Evolutionary conservation across 371 early-diverging fungal genomes (phyloP).

Genomic region (Circinella umbellata): DNA sequence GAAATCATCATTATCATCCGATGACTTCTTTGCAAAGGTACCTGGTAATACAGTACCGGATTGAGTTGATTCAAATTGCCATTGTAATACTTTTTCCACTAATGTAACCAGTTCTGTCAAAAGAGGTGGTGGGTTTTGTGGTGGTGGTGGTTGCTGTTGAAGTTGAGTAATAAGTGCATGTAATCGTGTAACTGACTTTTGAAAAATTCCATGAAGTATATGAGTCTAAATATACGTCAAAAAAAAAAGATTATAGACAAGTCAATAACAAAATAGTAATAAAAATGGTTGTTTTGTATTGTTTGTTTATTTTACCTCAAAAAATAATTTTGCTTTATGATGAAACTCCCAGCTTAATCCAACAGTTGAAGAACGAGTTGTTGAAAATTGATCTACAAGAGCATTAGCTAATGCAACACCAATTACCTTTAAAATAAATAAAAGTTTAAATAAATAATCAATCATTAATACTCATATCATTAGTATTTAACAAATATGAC

Average conservation of each 20-base stretch:
- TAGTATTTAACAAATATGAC: too few relatives aligned
- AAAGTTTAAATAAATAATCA: too few relatives aligned
- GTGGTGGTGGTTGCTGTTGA: slow-evolving; percentile 15
- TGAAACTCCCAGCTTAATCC: slow-evolving; percentile 77
- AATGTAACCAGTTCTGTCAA: slow-evolving; percentile 52
- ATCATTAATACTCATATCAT: not conserved
- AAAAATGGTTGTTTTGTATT: too few relatives aligned
- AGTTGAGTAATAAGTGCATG: slow-evolving; percentile 40
- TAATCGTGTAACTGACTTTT: slow-evolving; percentile 37
- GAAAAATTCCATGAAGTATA: slow-evolving; percentile 37
- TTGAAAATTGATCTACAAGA: slow-evolving; percentile 71
- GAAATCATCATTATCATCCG: slow-evolving; percentile 56
- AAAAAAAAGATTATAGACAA: too few relatives aligned
- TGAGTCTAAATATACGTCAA: too few relatives aligned
- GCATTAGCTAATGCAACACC: slow-evolving; percentile 62
- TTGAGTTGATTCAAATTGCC: slow-evolving; percentile 69
- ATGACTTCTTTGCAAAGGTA: slow-evolving; percentile 46
- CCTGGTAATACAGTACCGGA: slow-evolving; percentile 47
- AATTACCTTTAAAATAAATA: slow-evolving; percentile 35
- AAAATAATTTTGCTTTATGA: slow-evolving; percentile 65
- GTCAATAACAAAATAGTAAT: too few relatives aligned
- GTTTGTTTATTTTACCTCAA: slow-evolving; percentile 50
- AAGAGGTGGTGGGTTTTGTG: slow-evolving; percentile 25
- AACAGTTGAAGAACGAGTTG: slow-evolving; percentile 60
- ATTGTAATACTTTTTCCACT: slow-evolving; percentile 66